Percentiles rank a stretch among this genome's conserved stretches.
Conservation (phyloP, 2,329 filamentous ascomycete genomes). For the Pyricularia pennisetigena region DNA sequence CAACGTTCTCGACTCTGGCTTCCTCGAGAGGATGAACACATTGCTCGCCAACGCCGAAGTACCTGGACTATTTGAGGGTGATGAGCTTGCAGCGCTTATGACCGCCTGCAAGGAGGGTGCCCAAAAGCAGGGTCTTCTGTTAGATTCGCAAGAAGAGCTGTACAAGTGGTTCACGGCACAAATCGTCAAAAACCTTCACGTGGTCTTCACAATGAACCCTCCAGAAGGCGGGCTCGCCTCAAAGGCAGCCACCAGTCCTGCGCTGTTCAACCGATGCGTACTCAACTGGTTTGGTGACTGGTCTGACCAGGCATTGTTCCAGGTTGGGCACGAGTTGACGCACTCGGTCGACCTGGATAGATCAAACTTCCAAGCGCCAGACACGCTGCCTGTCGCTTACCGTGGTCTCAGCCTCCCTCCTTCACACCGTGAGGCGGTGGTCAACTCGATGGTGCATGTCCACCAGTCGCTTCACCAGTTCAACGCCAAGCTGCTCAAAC, state of each 20-base stretch:
- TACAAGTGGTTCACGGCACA: constrained; percentile 99
- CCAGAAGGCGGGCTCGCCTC: constrained; percentile 90
- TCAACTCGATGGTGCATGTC: constrained; percentile 98
- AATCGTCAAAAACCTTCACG: constrained; percentile 97
- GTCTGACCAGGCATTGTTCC: constrained; percentile 98
- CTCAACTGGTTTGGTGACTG: constrained; percentile 99
- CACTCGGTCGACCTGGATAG: constrained; percentile 93
- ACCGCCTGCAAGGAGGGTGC: constrained; percentile 98
- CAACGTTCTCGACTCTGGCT: constrained; percentile 96
- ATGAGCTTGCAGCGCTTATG: constrained; percentile 97
- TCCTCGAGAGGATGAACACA: constrained; percentile 99
- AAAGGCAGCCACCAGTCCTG: constrained; percentile 94
- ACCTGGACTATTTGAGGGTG: constrained; percentile 96
- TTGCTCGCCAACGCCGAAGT: constrained; percentile 98
- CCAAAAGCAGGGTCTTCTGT: constrained; percentile 84
- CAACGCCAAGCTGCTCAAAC: constrained; percentile 79
- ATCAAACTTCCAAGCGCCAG: constrained; percentile 73
- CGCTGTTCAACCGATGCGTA: constrained; percentile 98
- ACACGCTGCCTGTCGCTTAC: constrained; percentile 89
- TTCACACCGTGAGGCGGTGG: constrained; percentile 79
- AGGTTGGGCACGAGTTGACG: constrained; percentile 91
- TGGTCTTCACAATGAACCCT: constrained; percentile 99
- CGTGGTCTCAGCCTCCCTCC: constrained; percentile 75
- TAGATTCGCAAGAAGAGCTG: constrained; percentile 97
- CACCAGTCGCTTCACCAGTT: constrained; percentile 90